phyloP scores from a whole-genome alignment of 177 flowering plant species.

The Vitis hybrid region DNA sequence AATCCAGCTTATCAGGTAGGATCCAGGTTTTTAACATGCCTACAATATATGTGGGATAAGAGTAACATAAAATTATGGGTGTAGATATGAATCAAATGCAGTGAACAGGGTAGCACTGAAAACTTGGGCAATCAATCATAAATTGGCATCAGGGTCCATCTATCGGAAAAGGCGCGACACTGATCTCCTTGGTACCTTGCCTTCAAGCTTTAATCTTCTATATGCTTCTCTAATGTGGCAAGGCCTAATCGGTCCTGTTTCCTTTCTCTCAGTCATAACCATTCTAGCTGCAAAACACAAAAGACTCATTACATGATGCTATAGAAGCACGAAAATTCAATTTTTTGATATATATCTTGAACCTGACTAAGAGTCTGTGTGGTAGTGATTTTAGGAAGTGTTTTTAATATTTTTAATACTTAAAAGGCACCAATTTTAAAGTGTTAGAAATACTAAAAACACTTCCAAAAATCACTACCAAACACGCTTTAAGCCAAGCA shows the following conservation, averaged over 20 bases:
- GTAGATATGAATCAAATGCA: background rate
- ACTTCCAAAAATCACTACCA: too few species aligned
- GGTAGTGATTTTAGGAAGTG: too few species aligned
- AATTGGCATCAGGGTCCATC: background rate
- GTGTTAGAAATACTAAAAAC: too few species aligned
- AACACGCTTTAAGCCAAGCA: too few species aligned
- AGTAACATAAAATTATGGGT: too few species aligned
- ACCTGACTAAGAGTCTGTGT: too few species aligned
- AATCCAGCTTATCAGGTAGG: too few species aligned
- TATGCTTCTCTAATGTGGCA: slow-evolving; percentile 93
- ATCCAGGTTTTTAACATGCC: too few species aligned
- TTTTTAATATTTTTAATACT: too few species aligned
- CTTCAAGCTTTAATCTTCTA: slow-evolving; percentile 90
- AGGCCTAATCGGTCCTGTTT: slow-evolving; percentile 88
- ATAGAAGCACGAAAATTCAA: background rate
- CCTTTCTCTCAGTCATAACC: slow-evolving; percentile 86
- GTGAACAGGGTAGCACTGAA: background rate
- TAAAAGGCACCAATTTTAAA: too few species aligned
- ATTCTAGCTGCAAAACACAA: slow-evolving; percentile 58
- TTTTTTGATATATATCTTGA: background rate
- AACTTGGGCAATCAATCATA: too few species aligned
- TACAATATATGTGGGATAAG: too few species aligned
- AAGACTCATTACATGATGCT: background rate
- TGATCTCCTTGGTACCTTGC: slow-evolving; percentile 78
- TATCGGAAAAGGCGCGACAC: slow-evolving; percentile 78